Evolutionary conservation across 1,284 basidiomycete genomes (phyloP), one percentile per base, ranked within the genome.

Genomic region (Phellinidium pouzarii): DNA sequence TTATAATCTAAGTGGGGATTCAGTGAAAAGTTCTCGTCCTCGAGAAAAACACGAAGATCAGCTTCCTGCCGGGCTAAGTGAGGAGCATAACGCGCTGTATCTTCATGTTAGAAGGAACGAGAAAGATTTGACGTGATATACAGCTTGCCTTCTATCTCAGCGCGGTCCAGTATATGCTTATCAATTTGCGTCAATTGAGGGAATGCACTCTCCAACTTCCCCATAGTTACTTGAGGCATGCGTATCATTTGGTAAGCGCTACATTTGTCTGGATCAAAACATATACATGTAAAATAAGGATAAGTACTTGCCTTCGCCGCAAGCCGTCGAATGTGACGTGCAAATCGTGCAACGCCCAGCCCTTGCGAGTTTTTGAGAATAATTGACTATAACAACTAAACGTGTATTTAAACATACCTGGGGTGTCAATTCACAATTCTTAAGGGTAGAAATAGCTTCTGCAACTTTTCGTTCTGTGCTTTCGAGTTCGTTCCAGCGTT

Each of bases 171-270:
- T 22, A 85, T 72, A 14, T 66, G 65, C 1, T 76, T 71, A 50
- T 83, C 74, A 27, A 88, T 60, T 5, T 67, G 61, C 0, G 62
- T 64, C 1, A 94, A 70, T 3, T 72, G 74, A 0, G 85, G 86
- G 6, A 93, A 64, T 7, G 73, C 68, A 0, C 63, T 56, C 2
- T 70, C 56, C 26, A 94, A 69, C 17, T 66, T 62, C 1, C 68
- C 61, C 0, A 79, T 68, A 1, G 71, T 75, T 12, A 89, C 67
- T 1, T 72, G 70, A 4, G 84, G 82, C 59, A 84, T 79, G n/a
- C 80, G 72, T 12, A 94, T 70, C 62, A 93, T 71, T 50, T 91
- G 82, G 55, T 81, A 90, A 0, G 84, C 89, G 64, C 89, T 88
- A 55, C 38, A 31, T 19, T 12, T 8, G 2, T n/a, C 11, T 5